Base-by-base conservation (phyloP, 169 alveolate genomes). In the Babesia caballi region DNA sequence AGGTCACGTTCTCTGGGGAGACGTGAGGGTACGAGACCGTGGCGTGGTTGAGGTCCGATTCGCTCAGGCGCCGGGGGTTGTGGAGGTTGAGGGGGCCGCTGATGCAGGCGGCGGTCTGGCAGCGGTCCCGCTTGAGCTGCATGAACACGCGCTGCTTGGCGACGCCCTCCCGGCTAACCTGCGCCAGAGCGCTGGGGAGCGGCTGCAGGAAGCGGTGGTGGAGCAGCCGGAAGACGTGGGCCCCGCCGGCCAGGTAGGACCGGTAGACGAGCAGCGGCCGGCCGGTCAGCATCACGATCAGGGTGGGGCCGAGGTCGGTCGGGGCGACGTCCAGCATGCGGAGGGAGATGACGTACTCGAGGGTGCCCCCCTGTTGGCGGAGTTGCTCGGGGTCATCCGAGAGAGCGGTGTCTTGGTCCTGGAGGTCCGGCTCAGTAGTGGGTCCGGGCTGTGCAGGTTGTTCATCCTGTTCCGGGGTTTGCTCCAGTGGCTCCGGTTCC, bases 261-360 rank as follows among this genome's bases (percentile, higher is more conserved):
- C 91, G 28, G 46, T 85, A 85, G 32, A 85, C 32, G 19, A 85
- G 54, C 36, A 77, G 66, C 4, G 91, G 91, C 38, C 91, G 35
- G 25, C 91, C 91, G 15, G 91, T 73, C 33, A 85, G 41, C 44
- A 85, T 33, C 32, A 82, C 76, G 9, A 78, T 72, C 17, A 85
- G 52, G 7, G 91, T 85, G 23, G 91, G 91, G 25, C 91, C 91
- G 14, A 23, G 36, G 47, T 82, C 90, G 4, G 73, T 67, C 0
- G 85, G 84, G 17, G 84, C 51, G n/a, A 85, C 50, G 40, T 75
- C 88, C 44, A 85, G 54, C 71, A 85, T 56, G 42, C 56, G 70
- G 2, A 76, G 59, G 5, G 47, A 25, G n/a, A 85, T 42, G 27
- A 82, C 76, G 7, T 61, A 21, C 41, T 66, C 76, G 44, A 56